Conservation (phyloP, 192 early-diverging fungal genomes). For the Allomyces javanicus region DNA sequence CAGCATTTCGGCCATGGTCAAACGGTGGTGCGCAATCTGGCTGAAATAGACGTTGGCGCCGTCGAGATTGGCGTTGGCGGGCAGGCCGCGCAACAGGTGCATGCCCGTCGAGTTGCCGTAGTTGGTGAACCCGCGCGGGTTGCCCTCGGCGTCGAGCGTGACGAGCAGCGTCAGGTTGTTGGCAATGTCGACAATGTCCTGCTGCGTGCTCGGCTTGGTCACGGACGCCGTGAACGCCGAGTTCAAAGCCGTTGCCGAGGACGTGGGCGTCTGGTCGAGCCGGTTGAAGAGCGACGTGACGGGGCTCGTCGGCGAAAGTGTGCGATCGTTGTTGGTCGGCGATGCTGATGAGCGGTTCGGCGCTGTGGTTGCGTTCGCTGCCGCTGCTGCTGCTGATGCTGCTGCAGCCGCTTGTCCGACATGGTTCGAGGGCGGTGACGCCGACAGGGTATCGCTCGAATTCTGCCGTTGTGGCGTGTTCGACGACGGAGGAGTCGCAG, state of each 20-base stretch:
- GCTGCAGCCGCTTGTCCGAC: no score
- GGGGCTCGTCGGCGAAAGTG: no score
- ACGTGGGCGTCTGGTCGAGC: no score
- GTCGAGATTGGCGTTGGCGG: neutral
- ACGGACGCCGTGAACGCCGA: no score
- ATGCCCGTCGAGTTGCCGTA: neutral
- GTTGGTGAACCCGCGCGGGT: neutral
- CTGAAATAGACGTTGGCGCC: neutral
- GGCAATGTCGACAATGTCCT: neutral
- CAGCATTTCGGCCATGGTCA: no score
- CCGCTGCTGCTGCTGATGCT: no score
- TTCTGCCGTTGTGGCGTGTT: neutral
- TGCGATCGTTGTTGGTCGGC: no score
- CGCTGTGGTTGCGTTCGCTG: no score
- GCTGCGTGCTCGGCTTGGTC: neutral
- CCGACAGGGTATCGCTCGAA: neutral
- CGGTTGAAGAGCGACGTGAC: no score
- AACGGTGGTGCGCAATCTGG: neutral
- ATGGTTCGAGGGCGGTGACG: no score
- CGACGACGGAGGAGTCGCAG: neutral
- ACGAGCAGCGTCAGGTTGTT: neutral
- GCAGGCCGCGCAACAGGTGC: neutral
- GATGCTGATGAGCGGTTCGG: no score
- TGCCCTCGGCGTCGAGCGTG: neutral
- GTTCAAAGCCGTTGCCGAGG: no score